phyloP scores from a whole-genome alignment of 2,329 filamentous ascomycete species.

The Stemphylium beticola region DNA sequence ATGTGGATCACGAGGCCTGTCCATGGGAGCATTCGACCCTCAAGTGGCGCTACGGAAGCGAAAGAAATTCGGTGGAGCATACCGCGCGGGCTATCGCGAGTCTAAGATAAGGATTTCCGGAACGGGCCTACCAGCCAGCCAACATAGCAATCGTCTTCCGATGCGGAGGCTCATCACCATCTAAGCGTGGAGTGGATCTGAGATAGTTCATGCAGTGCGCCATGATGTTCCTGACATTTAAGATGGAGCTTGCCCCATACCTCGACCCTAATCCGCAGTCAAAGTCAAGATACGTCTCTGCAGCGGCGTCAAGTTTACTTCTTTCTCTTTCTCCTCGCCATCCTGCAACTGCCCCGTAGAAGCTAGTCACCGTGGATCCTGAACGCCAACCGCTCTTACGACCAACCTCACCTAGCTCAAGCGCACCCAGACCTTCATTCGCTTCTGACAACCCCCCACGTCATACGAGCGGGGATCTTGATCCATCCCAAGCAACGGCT shows the following conservation, averaged over 20 bases:
- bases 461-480: conserved; percentile 37
- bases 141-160: conserved; percentile 1
- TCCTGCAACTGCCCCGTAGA: not conserved
- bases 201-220: conserved; percentile 2
- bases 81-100: conserved; percentile 20
- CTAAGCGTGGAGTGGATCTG: conserved; percentile 6
- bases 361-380: conserved; percentile 24
- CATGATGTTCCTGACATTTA: conserved; percentile 12
- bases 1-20: conserved; percentile 8
- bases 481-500: conserved; percentile 25
- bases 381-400: conserved; percentile 35
- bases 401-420: conserved; percentile 19
- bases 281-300: not conserved
- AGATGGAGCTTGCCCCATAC: conserved; percentile 18
- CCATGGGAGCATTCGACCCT: conserved; percentile 2
- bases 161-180: conserved; percentile 10
- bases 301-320: not conserved
- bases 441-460: conserved; percentile 29
- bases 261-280: not conserved
- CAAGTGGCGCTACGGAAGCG: conserved; percentile 9
- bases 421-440: conserved; percentile 23
- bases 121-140: conserved; percentile 23
- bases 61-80: conserved; percentile 7
- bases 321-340: not conserved
- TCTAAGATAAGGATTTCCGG: conserved; percentile 30